phyloP scores from a whole-genome alignment of 1,284 basidiomycete species.

The Schizophyllum commune region DNA sequence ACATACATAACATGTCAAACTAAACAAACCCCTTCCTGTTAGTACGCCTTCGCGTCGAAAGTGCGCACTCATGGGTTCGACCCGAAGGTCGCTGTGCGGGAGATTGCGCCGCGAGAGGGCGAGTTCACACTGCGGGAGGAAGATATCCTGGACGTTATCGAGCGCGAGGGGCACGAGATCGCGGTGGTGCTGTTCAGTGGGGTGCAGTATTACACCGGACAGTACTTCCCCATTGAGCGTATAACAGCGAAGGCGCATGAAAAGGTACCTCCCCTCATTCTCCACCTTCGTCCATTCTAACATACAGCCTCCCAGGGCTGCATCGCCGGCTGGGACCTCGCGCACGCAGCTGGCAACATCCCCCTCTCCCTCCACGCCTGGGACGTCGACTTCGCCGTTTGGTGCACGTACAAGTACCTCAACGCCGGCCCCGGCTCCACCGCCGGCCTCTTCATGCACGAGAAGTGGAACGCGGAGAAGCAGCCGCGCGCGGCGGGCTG shows the following conservation, averaged over 20 bases:
- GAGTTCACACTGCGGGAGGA: constrained; percentile 86
- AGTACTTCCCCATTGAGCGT: constrained; percentile 81
- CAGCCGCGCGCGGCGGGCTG: constrained; percentile 70
- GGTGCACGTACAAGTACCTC: constrained; percentile 98
- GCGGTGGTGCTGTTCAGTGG: constrained; percentile 88
- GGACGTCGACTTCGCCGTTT: constrained; percentile 94
- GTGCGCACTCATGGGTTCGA: constrained; percentile 75
- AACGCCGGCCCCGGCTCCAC: constrained; percentile 95
- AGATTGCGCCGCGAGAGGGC: constrained; percentile 72
- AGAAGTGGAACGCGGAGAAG: constrained; percentile 62
- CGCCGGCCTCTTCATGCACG: constrained; percentile 87
- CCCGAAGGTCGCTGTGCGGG: constrained; percentile 68
- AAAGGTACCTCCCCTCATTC: constrained; percentile 37
- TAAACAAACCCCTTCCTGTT: background rate
- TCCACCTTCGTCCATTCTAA: constrained; percentile 11
- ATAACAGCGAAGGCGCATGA: constrained; percentile 83
- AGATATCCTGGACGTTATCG: constrained; percentile 80
- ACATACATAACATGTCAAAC: background rate
- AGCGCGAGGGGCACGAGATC: constrained; percentile 66
- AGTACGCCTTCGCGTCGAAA: constrained; percentile 96
- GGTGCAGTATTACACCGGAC: constrained; percentile 97
- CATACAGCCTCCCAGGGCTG: constrained; percentile 57
- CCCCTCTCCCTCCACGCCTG: constrained; percentile 86
- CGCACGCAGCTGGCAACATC: constrained; percentile 94
- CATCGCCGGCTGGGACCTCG: constrained; percentile 92